These are phyloP conservation scores for Pulicaria dysenterica DNA, from an alignment of 129 eudicot species.

Conservation along the genomic window DNA sequence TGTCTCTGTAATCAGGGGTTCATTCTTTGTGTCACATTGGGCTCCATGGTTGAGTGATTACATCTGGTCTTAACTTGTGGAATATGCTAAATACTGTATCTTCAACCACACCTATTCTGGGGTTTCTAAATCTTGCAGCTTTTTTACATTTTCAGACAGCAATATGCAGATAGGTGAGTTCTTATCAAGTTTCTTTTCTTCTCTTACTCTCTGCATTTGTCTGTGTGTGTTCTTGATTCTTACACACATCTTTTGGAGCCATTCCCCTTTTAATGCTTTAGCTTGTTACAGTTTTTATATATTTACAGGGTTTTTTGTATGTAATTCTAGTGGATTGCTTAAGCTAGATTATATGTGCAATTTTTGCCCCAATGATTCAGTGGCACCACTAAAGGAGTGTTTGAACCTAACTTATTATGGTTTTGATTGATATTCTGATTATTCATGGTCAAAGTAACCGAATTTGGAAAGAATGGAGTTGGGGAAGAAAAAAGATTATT, in stretches of 20 bases:
- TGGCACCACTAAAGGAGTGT: constrained; percentile 10
- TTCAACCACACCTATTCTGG: constrained; percentile 32
- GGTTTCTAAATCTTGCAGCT: constrained; percentile 30
- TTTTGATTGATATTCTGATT: background rate
- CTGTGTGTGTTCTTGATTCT: constrained; percentile 15
- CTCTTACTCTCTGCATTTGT: background rate
- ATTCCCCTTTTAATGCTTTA: constrained; percentile 6
- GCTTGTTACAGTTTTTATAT: background rate
- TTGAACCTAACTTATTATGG: background rate
- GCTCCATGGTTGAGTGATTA: constrained; percentile 34
- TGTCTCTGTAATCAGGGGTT: constrained; percentile 30
- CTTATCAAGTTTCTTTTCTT: constrained; percentile 9
- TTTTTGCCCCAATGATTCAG: constrained; percentile 5
- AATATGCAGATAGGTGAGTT: constrained; percentile 42
- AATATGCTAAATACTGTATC: constrained; percentile 27
- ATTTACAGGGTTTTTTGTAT: background rate
- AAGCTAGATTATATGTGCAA: constrained; percentile 26
- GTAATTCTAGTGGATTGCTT: constrained; percentile 2
- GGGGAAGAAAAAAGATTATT: background rate
- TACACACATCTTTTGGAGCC: constrained; percentile 12
- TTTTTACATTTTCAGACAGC: constrained; percentile 31
- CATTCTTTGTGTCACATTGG: constrained; percentile 35
- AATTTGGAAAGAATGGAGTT: background rate
- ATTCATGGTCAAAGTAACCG: background rate
- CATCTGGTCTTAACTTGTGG: constrained; percentile 31